These are phyloP conservation scores for Venturiaceae sp. DNA, from an alignment of 2,329 filamentous ascomycete species.

Conservation along the genomic window DNA sequence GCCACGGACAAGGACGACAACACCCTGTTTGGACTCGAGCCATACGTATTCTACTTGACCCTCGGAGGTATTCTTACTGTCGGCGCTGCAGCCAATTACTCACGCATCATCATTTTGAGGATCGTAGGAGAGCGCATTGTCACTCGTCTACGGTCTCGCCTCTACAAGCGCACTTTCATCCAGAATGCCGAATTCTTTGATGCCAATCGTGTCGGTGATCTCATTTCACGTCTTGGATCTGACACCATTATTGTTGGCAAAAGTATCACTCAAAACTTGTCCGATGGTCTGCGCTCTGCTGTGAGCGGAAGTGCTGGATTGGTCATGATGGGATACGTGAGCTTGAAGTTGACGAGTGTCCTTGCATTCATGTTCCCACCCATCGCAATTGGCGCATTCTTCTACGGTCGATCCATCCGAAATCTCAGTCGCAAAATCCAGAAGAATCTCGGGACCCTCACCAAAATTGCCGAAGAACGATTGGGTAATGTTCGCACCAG, in stretches of 20 bases:
- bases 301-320: slow-evolving; percentile 89
- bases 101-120: slow-evolving; percentile 81
- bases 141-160: slow-evolving; percentile 73
- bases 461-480: slow-evolving; percentile 97
- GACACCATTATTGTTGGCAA: slow-evolving; percentile 98
- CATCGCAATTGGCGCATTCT: slow-evolving; percentile 78
- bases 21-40: slow-evolving; percentile 71
- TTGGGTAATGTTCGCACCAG: slow-evolving; percentile 93
- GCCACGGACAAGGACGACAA: slow-evolving; percentile 63
- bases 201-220: slow-evolving; percentile 88
- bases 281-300: slow-evolving; percentile 82
- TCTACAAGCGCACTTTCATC: slow-evolving; percentile 88
- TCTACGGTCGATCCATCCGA: slow-evolving; percentile 83
- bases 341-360: slow-evolving; percentile 78
- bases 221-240: slow-evolving; percentile 90
- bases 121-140: slow-evolving; percentile 95
- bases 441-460: slow-evolving; percentile 82
- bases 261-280: slow-evolving; percentile 95
- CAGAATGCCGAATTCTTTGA: slow-evolving; percentile 99
- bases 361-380: slow-evolving; percentile 83
- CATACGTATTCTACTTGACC: slow-evolving; percentile 80
- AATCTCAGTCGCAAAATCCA: slow-evolving; percentile 89
- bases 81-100: slow-evolving; percentile 86
- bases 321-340: slow-evolving; percentile 91
- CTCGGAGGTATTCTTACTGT: slow-evolving; percentile 65